A percentile compares a stretch with the other conserved stretches of the same genome.
These are phyloP conservation scores for Nicotiana obtusifolia DNA, from an alignment of 257 asterid genomes.

Conservation along the genomic window DNA sequence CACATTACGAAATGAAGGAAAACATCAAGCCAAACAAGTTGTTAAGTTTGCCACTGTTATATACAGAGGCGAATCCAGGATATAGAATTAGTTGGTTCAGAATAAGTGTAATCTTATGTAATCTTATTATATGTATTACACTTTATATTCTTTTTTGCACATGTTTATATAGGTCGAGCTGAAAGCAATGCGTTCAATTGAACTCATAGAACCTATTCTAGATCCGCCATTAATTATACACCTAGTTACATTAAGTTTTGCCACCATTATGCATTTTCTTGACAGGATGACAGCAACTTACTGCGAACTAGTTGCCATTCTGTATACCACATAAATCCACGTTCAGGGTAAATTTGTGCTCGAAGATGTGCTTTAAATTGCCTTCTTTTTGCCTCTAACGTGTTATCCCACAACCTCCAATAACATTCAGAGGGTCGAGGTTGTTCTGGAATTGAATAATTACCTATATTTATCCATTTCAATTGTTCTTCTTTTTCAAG, in stretches of 20 bases:
- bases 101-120: background rate
- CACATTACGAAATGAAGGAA: background rate
- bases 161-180: background rate
- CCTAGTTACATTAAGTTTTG: background rate
- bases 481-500: constrained; percentile 59
- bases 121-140: background rate
- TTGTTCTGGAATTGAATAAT: constrained; percentile 16
- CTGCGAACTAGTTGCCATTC: constrained; percentile 25
- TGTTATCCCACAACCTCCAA: constrained; percentile 23
- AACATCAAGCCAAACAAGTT: background rate
- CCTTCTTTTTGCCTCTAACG: constrained; percentile 14
- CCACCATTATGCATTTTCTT: constrained; percentile 4
- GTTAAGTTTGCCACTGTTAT: background rate
- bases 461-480: constrained; percentile 66
- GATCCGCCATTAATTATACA: background rate
- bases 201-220: background rate
- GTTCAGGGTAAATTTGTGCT: background rate
- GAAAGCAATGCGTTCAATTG: background rate
- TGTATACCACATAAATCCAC: constrained; percentile 16
- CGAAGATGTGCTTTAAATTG: constrained; percentile 17
- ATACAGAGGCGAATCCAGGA: background rate
- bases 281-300: constrained; percentile 27
- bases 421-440: constrained; percentile 21
- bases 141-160: background rate
- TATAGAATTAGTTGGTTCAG: background rate